Base-by-base conservation (phyloP, 1,139 yeast genomes). In the Magnusiomyces fungicola region DNA sequence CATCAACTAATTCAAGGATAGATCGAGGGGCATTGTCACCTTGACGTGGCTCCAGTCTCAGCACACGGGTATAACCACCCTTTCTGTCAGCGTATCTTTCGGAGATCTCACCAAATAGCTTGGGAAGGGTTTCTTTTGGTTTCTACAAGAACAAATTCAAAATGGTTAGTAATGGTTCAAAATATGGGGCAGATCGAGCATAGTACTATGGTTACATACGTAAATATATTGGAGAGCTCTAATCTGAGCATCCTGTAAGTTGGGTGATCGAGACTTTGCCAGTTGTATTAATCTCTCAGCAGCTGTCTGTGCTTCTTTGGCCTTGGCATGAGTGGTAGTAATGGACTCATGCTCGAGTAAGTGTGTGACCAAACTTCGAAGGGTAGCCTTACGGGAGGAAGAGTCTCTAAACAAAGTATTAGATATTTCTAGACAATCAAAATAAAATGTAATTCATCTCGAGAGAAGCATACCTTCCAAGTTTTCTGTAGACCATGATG, bases 1-100 rank as follows among this genome's bases (percentile, higher is more conserved):
- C 81, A 58, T 86, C 96, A 1, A 92, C 95, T 48, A 94, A 72
- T 67, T 94, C 98, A 50, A 94, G 65, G 16, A 92, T 82, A 1
- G 95, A 82, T 75, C 86, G 92, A 22, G 94, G 92, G 0, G 97
- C 96, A 56, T 83, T 84, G 65, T 94, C 98, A 57, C 92, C 94
- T 48, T 83, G 68, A 59, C 98, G 75, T 30, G 94, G 89, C 66
- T 92, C 97, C 55, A 94, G 72, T 59, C 79, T 81, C 57, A 90
- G 70, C 52, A 90, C 79, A 56, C 98, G 78, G 14, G 97, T 89
- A 70, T 83, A 92, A 1, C 97, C 97, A 54, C 88, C 86, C 0
- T 69, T 64, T 66, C 96, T 76, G 30, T 69, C 62, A 7, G 72
- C 65, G 63, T 85, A 90, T 57, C 96, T 74, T 38, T 75, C 69